A percentile compares a stretch with the other conserved stretches of the same genome.
These are phyloP conservation scores for Coemansia sp. DNA, from an alignment of 192 early-diverging fungal species.

Conservation along the genomic window DNA sequence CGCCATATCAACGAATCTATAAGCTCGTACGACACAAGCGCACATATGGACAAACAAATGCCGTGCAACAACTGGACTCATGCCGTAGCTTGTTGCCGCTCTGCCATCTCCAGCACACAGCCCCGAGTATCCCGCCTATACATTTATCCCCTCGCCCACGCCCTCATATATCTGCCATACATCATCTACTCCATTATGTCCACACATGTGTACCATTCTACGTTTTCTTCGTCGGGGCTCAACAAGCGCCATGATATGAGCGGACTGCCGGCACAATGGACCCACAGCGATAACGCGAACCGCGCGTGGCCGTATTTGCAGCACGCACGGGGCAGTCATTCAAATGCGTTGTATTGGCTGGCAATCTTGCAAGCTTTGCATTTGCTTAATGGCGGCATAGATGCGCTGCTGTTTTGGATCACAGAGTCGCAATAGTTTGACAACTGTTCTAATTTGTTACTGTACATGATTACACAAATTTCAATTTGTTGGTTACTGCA, in stretches of 20 bases:
- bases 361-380: slow-evolving; percentile 38
- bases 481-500: no score
- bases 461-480: background rate
- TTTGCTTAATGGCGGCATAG: slow-evolving; percentile 30
- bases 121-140: slow-evolving; percentile 31
- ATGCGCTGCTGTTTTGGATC: slow-evolving; percentile 42
- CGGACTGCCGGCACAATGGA: slow-evolving; percentile 36
- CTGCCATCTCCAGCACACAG: background rate
- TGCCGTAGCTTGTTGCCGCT: background rate
- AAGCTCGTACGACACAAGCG: background rate
- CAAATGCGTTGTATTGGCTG: slow-evolving; percentile 22
- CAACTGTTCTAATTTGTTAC: background rate
- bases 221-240: slow-evolving; percentile 2
- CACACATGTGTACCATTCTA: slow-evolving; percentile 31
- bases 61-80: background rate
- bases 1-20: background rate
- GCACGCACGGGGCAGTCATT: background rate
- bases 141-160: slow-evolving; percentile 46
- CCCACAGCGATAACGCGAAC: slow-evolving; percentile 25
- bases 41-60: background rate
- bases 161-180: slow-evolving; percentile 32
- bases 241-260: slow-evolving; percentile 12
- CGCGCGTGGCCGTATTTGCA: slow-evolving; percentile 36
- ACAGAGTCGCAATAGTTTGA: slow-evolving; percentile 11
- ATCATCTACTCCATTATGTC: slow-evolving; percentile 30